phyloP scores from a whole-genome alignment of 345 rosid species.

The Lepidium didymum region DNA sequence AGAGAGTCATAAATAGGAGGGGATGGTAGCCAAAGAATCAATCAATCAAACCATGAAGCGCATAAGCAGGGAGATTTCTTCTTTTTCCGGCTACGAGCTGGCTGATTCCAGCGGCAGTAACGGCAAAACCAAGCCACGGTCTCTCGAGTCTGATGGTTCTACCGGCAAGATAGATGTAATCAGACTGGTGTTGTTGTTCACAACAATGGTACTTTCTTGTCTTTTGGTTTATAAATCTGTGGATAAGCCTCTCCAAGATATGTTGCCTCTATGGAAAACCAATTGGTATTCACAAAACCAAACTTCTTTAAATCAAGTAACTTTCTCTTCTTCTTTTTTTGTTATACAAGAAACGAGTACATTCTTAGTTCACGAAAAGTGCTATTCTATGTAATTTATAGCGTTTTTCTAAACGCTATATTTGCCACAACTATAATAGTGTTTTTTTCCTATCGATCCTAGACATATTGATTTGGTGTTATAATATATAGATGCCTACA shows the following conservation, averaged over 20 bases:
- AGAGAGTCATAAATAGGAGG: background rate
- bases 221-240: conserved; percentile 9
- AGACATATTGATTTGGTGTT: background rate
- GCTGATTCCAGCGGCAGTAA: background rate
- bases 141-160: background rate
- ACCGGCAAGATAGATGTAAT: background rate
- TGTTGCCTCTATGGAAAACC: background rate
- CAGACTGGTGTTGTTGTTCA: background rate
- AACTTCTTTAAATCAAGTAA: background rate
- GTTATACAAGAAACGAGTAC: background rate
- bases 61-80: background rate
- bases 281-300: conserved; percentile 5
- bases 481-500: background rate
- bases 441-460: too few relatives aligned
- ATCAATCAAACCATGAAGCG: background rate
- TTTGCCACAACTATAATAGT: too few relatives aligned
- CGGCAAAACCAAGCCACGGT: background rate
- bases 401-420: too few relatives aligned
- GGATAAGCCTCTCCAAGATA: conserved; percentile 9
- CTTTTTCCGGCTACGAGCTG: background rate
- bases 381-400: too few relatives aligned
- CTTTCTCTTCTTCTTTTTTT: background rate
- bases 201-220: background rate
- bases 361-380: too few relatives aligned
- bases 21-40: background rate